These are phyloP conservation scores for Parathielavia hyrcaniae DNA, from an alignment of 495 filamentous ascomycete genomes.

Conservation along the genomic window DNA sequence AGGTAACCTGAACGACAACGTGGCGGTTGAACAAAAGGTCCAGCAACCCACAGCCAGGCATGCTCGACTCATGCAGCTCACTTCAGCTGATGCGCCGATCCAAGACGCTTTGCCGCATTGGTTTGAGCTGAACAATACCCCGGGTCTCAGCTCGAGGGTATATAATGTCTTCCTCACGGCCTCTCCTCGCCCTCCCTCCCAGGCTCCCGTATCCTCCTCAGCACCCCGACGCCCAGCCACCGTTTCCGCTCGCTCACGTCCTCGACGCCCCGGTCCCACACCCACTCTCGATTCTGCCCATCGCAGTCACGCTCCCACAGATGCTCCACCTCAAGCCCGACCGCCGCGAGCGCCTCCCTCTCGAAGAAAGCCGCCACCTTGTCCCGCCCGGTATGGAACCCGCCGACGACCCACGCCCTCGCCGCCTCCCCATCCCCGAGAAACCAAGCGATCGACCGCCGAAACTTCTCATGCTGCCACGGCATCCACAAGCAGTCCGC, in stretches of 20 bases:
- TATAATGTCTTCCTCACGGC: slow-evolving; percentile 4
- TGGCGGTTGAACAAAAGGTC: not conserved
- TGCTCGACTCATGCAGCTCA: not conserved
- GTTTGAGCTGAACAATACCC: slow-evolving; percentile 5
- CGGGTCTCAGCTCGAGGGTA: not conserved
- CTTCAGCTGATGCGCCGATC: not conserved
- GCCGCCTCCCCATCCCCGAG: slow-evolving; percentile 47
- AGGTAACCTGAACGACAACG: not conserved
- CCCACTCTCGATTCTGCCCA: slow-evolving; percentile 62
- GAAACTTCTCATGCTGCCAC: slow-evolving; percentile 66
- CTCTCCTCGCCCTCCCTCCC: not conserved
- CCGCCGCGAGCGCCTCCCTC: slow-evolving; percentile 44
- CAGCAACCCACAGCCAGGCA: not conserved
- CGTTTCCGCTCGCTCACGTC: slow-evolving; percentile 59
- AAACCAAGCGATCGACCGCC: slow-evolving; percentile 64
- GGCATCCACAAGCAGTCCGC: slow-evolving; percentile 88
- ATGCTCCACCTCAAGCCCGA: slow-evolving; percentile 59
- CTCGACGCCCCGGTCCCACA: slow-evolving; percentile 55
- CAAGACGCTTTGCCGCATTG: not conserved
- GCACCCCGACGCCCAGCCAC: slow-evolving; percentile 70
- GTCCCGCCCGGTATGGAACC: slow-evolving; percentile 76
- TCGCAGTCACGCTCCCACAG: slow-evolving; percentile 72
- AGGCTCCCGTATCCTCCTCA: slow-evolving; percentile 33
- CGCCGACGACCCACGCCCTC: slow-evolving; percentile 61
- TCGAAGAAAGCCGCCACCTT: slow-evolving; percentile 69